Percentiles rank a stretch among this genome's conserved stretches.
These are phyloP conservation scores for Linderniella brevidens DNA, from an alignment of 257 asterid species.

Conservation along the genomic window DNA sequence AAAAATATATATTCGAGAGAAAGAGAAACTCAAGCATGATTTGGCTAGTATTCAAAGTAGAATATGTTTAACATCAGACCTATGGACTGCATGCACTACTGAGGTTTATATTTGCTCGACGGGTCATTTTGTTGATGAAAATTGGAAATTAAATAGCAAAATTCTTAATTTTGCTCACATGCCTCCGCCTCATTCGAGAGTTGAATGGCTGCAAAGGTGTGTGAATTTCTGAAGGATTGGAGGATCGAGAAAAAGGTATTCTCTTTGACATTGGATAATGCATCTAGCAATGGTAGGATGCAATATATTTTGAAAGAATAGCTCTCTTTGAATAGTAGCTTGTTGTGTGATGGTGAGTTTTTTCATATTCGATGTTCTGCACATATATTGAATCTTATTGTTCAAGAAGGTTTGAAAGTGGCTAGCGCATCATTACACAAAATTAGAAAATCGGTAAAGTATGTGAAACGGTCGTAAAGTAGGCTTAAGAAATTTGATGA, in stretches of 20 bases:
- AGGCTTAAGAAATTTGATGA: slow-evolving; percentile 3
- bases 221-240: neutral
- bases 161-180: neutral
- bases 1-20: neutral
- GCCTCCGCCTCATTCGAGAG: slow-evolving; percentile 1
- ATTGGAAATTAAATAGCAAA: too few relatives aligned
- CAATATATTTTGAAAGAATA: too few relatives aligned
- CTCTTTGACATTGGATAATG: neutral
- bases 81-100: slow-evolving; percentile 5
- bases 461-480: slow-evolving; percentile 6
- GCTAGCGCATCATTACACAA: neutral
- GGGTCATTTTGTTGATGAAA: slow-evolving; percentile 2
- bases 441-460: slow-evolving; percentile 6
- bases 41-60: slow-evolving; percentile 1
- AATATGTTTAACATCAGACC: slow-evolving; percentile 2
- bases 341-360: neutral
- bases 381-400: neutral
- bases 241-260: neutral
- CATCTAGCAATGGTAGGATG: too few relatives aligned
- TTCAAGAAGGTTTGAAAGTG: neutral
- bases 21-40: slow-evolving; percentile 6
- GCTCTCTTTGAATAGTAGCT: neutral
- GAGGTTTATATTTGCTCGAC: slow-evolving; percentile 8
- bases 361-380: too few relatives aligned
- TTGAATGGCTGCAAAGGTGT: neutral